A percentile compares a stretch with the other conserved stretches of the same genome.
phyloP scores from a whole-genome alignment of 192 early-diverging fungal genomes.

The Backusella australiensis region DNA sequence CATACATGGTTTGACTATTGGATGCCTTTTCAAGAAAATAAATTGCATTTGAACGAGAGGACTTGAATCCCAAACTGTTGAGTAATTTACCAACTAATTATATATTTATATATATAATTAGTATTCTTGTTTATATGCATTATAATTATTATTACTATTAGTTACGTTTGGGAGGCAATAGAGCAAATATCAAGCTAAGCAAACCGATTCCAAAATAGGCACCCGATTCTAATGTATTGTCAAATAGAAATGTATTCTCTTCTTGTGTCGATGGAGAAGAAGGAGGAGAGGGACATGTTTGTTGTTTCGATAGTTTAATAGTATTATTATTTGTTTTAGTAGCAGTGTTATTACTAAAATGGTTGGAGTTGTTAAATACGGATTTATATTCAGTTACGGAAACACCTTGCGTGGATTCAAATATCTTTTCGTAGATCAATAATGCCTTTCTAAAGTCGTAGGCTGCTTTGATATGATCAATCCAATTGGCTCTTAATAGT shows the following conservation, averaged over 20 bases:
- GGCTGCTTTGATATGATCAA: slow-evolving; percentile 31
- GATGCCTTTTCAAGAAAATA: slow-evolving; percentile 24
- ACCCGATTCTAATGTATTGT: slow-evolving; percentile 22
- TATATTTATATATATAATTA: not conserved
- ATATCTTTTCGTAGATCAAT: slow-evolving; percentile 33
- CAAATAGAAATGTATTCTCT: not conserved
- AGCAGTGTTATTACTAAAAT: not conserved
- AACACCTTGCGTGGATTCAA: slow-evolving; percentile 20
- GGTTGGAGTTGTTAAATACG: not conserved
- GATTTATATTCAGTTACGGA: slow-evolving; percentile 12
- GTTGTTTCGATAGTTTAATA: not conserved
- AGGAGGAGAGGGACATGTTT: not conserved
- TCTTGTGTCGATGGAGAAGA: not conserved
- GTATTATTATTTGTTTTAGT: not conserved
- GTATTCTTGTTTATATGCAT: not conserved
- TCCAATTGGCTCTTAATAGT: slow-evolving; percentile 31
- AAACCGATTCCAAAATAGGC: slow-evolving; percentile 35
- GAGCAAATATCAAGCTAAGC: slow-evolving; percentile 34
- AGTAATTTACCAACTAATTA: slow-evolving; percentile 25
- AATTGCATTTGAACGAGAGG: slow-evolving; percentile 25
- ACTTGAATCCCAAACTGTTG: slow-evolving; percentile 32
- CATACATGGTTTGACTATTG: slow-evolving; percentile 19
- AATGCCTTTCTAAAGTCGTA: slow-evolving; percentile 37
- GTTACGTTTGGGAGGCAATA: slow-evolving; percentile 36
- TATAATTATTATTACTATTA: not conserved